Base-by-base conservation (phyloP, 2,329 filamentous ascomycete species). In the Fusarium buxicola region DNA sequence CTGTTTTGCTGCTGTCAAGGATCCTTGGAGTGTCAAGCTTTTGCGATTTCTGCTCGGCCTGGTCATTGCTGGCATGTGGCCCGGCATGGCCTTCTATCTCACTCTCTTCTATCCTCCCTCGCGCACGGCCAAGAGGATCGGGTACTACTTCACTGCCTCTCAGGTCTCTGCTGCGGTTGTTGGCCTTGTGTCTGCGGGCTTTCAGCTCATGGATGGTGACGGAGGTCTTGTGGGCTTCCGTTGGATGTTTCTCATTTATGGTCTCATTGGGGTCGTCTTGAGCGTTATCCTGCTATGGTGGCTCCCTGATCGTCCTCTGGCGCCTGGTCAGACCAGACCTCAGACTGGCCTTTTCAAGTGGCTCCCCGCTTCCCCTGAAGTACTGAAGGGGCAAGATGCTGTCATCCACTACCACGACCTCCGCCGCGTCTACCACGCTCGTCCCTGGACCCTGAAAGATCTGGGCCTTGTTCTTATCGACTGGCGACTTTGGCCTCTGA, bases 1-100 rank as follows among this genome's bases (percentile, higher is more conserved):
- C 49, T 95, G 92, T 72, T 92, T 96, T 77, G 87, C 92, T 7
- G 92, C 91, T 11, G 92, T 95, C 73, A 86, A 88, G 65, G 87
- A 88, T 35, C 90, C 91, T 8, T 96, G 92, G 90, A 95, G 92
- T 71, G 82, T 96, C 69, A 94, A 94, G 85, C 81, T 96, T n/a
- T 83, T 97, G 25, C 89, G 93, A 8, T 89, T 97, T 53, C 82
- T 97, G 10, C 85, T 97, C 7, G 93, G 93, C 43, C 84, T 95
- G 12, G 92, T 96, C 21, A 94, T 94, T 73, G 93, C 93, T 2
- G 93, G 93, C 41, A 93, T 97, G 89, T 97, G 93, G 93, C 93
- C 93, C 0, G 93, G 93, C 45, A 96, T 97, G 93, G 87, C 92
- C 9, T 95, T 95, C 75, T 97, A 96, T 72, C 82, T 97, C 41